Percentiles rank a stretch among this genome's conserved stretches.
These are phyloP conservation scores for Heracleum sosnowskyi DNA, from an alignment of 129 eudicot genomes.

Conservation along the genomic window DNA sequence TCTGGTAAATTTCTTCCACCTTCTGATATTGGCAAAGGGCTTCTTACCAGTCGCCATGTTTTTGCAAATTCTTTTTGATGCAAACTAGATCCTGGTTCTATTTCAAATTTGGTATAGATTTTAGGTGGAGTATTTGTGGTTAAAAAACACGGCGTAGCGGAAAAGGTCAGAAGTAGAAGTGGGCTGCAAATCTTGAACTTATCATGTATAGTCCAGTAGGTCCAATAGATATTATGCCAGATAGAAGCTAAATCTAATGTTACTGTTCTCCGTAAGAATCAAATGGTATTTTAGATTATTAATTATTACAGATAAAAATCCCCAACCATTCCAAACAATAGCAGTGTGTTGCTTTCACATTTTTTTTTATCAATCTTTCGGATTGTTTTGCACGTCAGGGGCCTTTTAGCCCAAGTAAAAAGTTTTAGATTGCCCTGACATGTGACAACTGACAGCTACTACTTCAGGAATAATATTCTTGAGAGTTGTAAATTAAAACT, in stretches of 20 bases:
- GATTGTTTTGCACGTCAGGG: not conserved
- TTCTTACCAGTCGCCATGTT: not conserved
- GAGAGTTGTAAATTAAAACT: not conserved
- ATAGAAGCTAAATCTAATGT: not conserved
- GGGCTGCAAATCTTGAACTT: not conserved
- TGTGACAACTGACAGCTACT: not conserved
- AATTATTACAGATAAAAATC: not conserved
- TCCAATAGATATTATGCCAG: not conserved
- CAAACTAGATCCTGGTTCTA: not conserved
- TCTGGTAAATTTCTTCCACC: conserved; percentile 44
- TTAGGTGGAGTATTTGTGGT: not conserved
- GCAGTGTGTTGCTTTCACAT: not conserved
- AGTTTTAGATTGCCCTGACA: not conserved
- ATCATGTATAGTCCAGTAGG: not conserved
- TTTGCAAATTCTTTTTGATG: not conserved
- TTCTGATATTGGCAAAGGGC: not conserved
- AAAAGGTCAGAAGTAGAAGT: not conserved
- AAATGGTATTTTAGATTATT: not conserved
- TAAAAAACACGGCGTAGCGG: not conserved
- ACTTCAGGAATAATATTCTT: not conserved
- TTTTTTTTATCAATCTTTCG: not conserved
- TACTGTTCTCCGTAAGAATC: not conserved
- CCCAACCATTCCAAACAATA: not conserved
- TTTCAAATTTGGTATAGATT: not conserved
- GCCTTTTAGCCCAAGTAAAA: not conserved